phyloP scores from a whole-genome alignment of 2,329 filamentous ascomycete species.

The Penicillium sp. region DNA sequence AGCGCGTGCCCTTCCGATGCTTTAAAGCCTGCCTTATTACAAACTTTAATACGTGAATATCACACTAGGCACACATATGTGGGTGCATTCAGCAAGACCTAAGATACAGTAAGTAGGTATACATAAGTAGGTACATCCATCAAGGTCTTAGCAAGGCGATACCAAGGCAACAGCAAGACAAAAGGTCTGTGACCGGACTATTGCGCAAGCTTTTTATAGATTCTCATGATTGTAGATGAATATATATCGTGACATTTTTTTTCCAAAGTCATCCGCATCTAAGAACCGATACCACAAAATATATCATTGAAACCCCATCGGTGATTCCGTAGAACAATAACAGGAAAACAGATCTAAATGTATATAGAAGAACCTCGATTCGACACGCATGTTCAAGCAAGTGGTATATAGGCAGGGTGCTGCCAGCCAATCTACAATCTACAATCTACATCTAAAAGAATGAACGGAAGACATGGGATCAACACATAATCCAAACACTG shows the following conservation, averaged over 20 bases:
- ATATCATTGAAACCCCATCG: background rate
- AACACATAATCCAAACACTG: slow-evolving; percentile 3
- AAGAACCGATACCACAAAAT: background rate
- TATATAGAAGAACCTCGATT: background rate
- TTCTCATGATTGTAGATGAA: too few species aligned
- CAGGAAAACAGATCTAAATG: background rate
- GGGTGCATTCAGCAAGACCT: too few species aligned
- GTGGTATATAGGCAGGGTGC: background rate
- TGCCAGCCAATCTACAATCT: background rate
- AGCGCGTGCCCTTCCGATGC: background rate
- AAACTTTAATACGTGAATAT: background rate
- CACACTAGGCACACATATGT: background rate
- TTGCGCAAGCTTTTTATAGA: too few species aligned
- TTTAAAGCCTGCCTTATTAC: background rate
- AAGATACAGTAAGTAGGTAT: too few species aligned
- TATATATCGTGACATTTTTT: too few species aligned
- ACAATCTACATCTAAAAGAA: background rate
- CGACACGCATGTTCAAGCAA: background rate
- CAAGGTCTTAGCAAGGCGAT: too few species aligned
- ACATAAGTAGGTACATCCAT: too few species aligned
- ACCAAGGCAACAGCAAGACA: too few species aligned
- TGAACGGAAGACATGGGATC: background rate
- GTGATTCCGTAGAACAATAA: background rate
- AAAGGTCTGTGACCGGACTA: too few species aligned
- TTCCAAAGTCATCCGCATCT: background rate